These are phyloP conservation scores for Backusella australiensis DNA, from an alignment of 192 early-diverging fungal species.

Conservation along the genomic window DNA sequence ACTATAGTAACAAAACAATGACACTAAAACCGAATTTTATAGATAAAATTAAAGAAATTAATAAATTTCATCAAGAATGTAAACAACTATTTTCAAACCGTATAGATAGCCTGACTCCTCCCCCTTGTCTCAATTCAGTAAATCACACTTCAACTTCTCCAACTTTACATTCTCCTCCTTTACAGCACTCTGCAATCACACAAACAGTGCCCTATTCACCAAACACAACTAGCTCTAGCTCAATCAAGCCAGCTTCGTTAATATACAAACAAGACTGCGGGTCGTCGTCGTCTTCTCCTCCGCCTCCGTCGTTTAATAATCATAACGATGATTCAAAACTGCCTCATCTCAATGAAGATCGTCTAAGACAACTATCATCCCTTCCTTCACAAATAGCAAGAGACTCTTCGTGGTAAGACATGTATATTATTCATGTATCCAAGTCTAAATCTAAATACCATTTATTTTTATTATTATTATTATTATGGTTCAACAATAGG, in stretches of 20 bases:
- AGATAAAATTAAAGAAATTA: conserved; percentile 13
- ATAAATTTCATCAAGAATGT: conserved; percentile 9
- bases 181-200: not conserved
- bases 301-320: not conserved
- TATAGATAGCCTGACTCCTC: not conserved
- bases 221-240: not conserved
- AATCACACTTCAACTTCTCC: not conserved
- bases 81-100: not conserved
- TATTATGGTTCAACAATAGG: not conserved
- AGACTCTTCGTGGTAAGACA: not conserved
- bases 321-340: not conserved
- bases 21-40: not conserved
- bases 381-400: not conserved
- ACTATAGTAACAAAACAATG: not conserved
- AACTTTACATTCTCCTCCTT: not conserved
- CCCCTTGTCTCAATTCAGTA: not conserved
- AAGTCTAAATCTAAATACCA: not conserved
- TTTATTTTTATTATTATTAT: not conserved
- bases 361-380: not conserved
- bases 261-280: not conserved
- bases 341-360: not conserved
- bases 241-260: not conserved
- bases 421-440: too few relatives aligned
- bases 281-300: not conserved
- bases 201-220: not conserved